phyloP scores from a whole-genome alignment of 1,139 yeast genomes.

The Yamadazyma blattariae region DNA sequence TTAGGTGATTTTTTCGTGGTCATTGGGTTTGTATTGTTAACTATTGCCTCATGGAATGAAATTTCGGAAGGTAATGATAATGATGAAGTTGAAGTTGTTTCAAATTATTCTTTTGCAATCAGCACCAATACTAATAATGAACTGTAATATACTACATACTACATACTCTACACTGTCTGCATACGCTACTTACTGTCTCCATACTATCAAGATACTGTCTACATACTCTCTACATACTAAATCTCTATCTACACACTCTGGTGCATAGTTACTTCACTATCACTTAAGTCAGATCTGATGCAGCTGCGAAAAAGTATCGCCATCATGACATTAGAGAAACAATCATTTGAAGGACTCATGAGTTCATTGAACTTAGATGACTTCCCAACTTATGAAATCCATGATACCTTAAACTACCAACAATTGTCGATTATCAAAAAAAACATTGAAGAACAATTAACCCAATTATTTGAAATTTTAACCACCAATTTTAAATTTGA shows the following conservation, averaged over 20 bases:
- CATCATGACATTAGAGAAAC: conserved; percentile 16
- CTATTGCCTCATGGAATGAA: conserved; percentile 74
- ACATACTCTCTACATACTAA: too few relatives aligned
- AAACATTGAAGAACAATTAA: conserved; percentile 33
- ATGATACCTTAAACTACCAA: conserved; percentile 19
- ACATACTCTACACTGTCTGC: background rate
- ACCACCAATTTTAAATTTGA: conserved; percentile 38
- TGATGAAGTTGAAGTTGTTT: conserved; percentile 48
- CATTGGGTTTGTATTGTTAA: conserved; percentile 64
- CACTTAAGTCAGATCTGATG: too few relatives aligned
- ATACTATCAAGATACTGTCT: too few relatives aligned
- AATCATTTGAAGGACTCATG: conserved; percentile 38
- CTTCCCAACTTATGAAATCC: conserved; percentile 10
- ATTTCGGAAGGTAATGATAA: conserved; percentile 60
- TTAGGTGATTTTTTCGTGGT: conserved; percentile 59
- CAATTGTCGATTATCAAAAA: conserved; percentile 29
- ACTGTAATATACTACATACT: background rate
- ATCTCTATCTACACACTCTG: too few relatives aligned
- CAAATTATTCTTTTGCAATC: conserved; percentile 44
- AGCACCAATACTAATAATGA: conserved; percentile 17
- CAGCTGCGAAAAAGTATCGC: background rate
- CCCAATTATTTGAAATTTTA: conserved; percentile 31
- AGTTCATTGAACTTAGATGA: conserved; percentile 27
- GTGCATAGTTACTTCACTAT: too few relatives aligned
- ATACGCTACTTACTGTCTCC: too few relatives aligned